Evolutionary conservation across 495 filamentous ascomycete genomes (phyloP), one percentile per base, ranked within the genome.

Genomic region (Thermothielavioides terrestris): DNA sequence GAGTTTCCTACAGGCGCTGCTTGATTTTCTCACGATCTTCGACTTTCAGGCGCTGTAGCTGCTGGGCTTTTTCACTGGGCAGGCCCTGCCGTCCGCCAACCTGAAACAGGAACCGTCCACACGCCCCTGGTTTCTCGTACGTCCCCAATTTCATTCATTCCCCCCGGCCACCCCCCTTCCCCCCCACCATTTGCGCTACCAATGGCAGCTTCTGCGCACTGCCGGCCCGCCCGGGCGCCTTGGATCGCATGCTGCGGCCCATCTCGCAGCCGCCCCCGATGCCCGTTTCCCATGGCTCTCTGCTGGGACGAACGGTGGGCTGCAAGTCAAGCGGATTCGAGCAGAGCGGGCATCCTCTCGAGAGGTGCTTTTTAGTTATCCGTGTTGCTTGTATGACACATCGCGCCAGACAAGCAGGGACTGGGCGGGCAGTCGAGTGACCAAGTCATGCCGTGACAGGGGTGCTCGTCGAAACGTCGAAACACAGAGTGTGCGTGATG

Each of bases 11-110:
- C 42, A 32, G 32, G 22, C 18, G 31, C 49, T 62, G 59, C 62
- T 48, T 69, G 66, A 69, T 69, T 61, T 60, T 60, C 63, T 66
- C 64, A 60, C 65, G 68, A 66, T 71, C 67, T 51, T 50, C 65
- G 26, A 40, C 45, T 56, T 59, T 62, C 53, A 62, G 64, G 64
- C 62, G 55, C 51, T 53, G 42, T 42, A 49, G 44, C 49, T 43
- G 42, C 22, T 47, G 46, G 23, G n/a, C n/a, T n/a, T n/a, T 25
- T 30, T 27, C 18, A 40, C 46, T 53, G 35, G 36, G 53, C 11
- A 50, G 21, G n/a, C 44, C 22, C 42, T 40, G 40, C 27, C 17
- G 23, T 53, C 64, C 56, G 60, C 62, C 56, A 45, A 55, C 38
- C 61, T 68, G 65, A 68, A 68, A 68, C 66, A 45, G 49, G 39